Evolutionary conservation across 352 stramenopile genomes (phyloP), one percentile per base, ranked within the genome.

Genomic region (Paralagenidium karlingii): DNA sequence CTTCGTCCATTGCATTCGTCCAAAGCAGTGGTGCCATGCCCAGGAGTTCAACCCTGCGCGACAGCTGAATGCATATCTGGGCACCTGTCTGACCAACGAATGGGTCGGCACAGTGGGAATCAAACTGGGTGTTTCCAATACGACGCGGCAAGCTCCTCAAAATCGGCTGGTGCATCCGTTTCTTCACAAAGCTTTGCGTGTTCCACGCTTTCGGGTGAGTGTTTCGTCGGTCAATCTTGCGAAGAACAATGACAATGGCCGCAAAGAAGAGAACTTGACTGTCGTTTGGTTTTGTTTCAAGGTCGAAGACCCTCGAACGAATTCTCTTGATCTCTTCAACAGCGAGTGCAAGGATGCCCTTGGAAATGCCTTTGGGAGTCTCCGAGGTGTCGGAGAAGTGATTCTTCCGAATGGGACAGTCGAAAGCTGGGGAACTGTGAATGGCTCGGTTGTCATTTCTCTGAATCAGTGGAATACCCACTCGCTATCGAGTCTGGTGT

Each of bases 361-460:
- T n/a, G n/a, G n/a, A n/a, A n/a, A n/a, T n/a, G n/a, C n/a, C n/a
- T 37, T 20, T 0, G 46, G 43, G 3, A 9, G 24, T 5, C 38
- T 70, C 16, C 63, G 53, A 29, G 60, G 55, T 7, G 47, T 47
- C 11, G 49, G 34, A 3, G 42, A 45, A 1, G 20, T 27, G 12
- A 30, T 65, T 0, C 42, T 65, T 30, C 18, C 21, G 20, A 22
- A 30, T 0, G 56, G 31, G 1, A 56, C 55, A 1, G 26, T 29
- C 2, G 33, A 62, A 8, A 42, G 30, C 2, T 21, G 51, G 5
- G 53, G 55, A 1, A 34, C 15, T 8, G 36, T 50, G 26, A 38
- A 54, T 34, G 55, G 60, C 1, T 53, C 63, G 2, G 40, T 82
- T 15, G 40, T 75, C 5, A 19, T 80, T 22, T 62, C 79, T 40